Conservation (phyloP, 2,329 filamentous ascomycete species). For the Beauveria rudraprayagi region DNA sequence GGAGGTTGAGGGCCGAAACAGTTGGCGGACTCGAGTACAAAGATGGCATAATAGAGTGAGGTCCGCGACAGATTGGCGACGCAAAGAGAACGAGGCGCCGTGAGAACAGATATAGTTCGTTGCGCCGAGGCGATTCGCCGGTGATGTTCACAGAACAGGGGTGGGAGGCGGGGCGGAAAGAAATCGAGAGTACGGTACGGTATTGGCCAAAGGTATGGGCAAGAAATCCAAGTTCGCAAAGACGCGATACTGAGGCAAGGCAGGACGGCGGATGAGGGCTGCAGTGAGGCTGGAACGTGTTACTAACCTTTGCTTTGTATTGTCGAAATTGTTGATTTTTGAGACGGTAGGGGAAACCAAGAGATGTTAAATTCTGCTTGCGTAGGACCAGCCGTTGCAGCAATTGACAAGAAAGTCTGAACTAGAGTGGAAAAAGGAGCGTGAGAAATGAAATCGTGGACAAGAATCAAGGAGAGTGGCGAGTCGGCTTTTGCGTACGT, state of each 20-base stretch:
- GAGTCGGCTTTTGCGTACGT: slow-evolving; percentile 12
- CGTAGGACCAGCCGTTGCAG: slow-evolving; percentile 12
- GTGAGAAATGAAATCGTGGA: slow-evolving; percentile 4
- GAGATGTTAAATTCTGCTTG: slow-evolving; percentile 11
- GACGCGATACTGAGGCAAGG: background rate
- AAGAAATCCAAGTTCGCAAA: background rate
- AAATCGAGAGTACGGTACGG: background rate
- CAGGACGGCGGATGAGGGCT: background rate
- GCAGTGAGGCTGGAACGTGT: background rate
- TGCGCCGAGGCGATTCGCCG: background rate
- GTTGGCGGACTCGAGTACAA: background rate
- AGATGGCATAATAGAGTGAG: background rate
- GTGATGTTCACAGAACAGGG: background rate
- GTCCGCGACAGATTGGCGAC: background rate
- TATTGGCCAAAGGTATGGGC: background rate
- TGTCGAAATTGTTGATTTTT: slow-evolving; percentile 4
- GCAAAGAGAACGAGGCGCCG: background rate
- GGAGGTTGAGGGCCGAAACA: background rate
- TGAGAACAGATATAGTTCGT: background rate
- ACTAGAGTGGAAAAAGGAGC: slow-evolving; percentile 9
- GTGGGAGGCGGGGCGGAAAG: background rate
- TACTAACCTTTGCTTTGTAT: slow-evolving; percentile 5
- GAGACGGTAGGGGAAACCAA: background rate
- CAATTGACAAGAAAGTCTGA: slow-evolving; percentile 7
- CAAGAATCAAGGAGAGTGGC: background rate